Base-by-base conservation (phyloP, 805 yeast species). In the Ogataea degrootiae region DNA sequence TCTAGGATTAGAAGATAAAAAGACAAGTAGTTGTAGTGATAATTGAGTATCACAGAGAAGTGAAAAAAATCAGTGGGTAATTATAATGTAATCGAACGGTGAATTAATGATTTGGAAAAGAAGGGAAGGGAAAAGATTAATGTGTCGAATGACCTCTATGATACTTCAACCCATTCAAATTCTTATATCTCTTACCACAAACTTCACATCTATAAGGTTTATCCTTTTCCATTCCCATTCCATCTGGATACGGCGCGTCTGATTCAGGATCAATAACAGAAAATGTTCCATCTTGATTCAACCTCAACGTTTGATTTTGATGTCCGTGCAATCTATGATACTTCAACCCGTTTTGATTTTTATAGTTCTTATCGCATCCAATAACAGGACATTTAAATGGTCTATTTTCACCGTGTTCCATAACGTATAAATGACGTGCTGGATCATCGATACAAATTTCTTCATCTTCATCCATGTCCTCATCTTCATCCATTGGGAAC, bases 101-200 rank as follows among this genome's bases (percentile, higher is more conserved):
- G 26, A 26, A 19, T 19, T n/a, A 35, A 11, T 5, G 6, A 39
- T 19, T 8, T 12, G 23, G 21, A 19, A 4, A 9, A 37, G 16
- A 12, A 17, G 2, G 23, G 19, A 35, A 22, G 16, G 34, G 9
- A 26, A 21, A 23, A 5, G 34, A 26, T 63, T 67, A 91, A 73
- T 92, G 98, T 39, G 98, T 92, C n/a, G 97, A 83, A 69, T 94
- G 99, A 21, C 97, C 98, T 59, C 97, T 80, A 68, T 94, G 99
- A 67, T 94, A 94, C 69, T 94, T 94, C 67, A 94, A 75, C 26
- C 99, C 99, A 66, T 94, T 94, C 61, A 94, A 73, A 63, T 94
- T 94, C 75, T 94, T 94, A 72, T 94, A 94, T 48, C 99, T 74
- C 70, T 92, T 94, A 49, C 98, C 98, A 71, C 99, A 94, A 39